Evolutionary conservation across 345 rosid genomes (phyloP).

Genomic region (Gossypium sturtianum): DNA sequence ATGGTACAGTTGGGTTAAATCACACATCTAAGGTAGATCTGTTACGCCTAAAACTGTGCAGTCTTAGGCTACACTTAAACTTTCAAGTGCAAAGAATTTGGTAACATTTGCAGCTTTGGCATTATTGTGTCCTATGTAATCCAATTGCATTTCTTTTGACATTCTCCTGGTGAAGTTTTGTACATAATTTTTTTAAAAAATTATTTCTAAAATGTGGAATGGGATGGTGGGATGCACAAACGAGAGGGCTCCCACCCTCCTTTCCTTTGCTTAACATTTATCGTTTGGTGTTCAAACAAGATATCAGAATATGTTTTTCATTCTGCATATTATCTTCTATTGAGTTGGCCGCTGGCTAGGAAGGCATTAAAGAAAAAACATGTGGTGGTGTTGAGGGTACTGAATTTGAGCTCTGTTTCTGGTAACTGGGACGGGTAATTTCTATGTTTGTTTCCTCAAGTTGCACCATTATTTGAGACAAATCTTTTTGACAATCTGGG

Average conservation of each 20-base stretch:
- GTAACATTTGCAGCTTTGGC: no score
- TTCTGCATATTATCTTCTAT: no score
- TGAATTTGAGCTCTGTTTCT: no score
- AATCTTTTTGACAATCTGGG: background rate
- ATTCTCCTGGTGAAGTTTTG: background rate
- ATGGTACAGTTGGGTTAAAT: background rate
- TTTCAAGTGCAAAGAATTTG: no score
- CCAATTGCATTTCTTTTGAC: background rate
- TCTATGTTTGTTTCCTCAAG: background rate
- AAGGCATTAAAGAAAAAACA: background rate
- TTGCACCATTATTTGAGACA: background rate
- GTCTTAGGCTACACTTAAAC: background rate
- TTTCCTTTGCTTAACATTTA: background rate
- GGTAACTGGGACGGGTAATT: background rate
- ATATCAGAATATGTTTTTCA: background rate
- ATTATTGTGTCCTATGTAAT: background rate
- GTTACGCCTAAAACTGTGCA: background rate
- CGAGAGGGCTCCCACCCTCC: background rate
- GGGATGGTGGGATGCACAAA: background rate
- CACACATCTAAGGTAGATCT: background rate
- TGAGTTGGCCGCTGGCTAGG: background rate
- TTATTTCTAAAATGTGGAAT: background rate
- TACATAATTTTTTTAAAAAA: no score
- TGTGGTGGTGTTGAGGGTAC: background rate
- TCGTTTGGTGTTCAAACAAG: background rate